Base-by-base conservation (phyloP, 1,284 basidiomycete genomes). In the Irpex rosettiformis region DNA sequence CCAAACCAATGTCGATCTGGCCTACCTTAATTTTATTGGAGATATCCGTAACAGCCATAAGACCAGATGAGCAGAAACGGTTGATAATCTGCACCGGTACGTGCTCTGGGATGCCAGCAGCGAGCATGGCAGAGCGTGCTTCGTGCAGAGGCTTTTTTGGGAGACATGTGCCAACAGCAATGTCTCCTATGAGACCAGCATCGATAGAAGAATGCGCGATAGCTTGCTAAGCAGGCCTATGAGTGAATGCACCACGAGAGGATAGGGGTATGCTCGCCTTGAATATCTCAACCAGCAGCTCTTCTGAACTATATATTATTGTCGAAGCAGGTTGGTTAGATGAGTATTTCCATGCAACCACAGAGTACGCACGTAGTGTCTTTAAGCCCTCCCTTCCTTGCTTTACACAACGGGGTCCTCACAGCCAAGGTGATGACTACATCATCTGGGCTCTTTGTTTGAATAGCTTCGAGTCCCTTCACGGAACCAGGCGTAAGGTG, bases 1-100 rank as follows among this genome's bases (percentile, higher is more conserved):
- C 93, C 6, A 96, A 79, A 2, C 93, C 94, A 62, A 94, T 79
- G 57, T 94, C 85, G 60, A 94, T 94, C 69, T 96, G 90, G 27
- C 91, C 91, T 8, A 80, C 79, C 27, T 84, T 80, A 60, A 96
- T 89, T 69, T 92, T 85, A 73, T 94, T 95, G 24, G 91, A 82
- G 60, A 96, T 87, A 40, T 81, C 80, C 2, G 85, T 87, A 16
- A 85, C 76, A 7, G 86, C 83, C 84, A 89, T 89, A 30, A 91
- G 79, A 28, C 89, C 89, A 60, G 86, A 89, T 0, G 88, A 89
- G 67, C 91, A 93, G 72, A 88, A 93, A 45, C 92, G 79, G 70
- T 93, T 93, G 68, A 94, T 75, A 53, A 80, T 80, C 69, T 93
- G 86, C 4, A 92, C 75, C 1, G 93, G 90, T 1, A 89, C 85